phyloP scores from a whole-genome alignment of 192 early-diverging fungal species.

The Coemansia sp. region DNA sequence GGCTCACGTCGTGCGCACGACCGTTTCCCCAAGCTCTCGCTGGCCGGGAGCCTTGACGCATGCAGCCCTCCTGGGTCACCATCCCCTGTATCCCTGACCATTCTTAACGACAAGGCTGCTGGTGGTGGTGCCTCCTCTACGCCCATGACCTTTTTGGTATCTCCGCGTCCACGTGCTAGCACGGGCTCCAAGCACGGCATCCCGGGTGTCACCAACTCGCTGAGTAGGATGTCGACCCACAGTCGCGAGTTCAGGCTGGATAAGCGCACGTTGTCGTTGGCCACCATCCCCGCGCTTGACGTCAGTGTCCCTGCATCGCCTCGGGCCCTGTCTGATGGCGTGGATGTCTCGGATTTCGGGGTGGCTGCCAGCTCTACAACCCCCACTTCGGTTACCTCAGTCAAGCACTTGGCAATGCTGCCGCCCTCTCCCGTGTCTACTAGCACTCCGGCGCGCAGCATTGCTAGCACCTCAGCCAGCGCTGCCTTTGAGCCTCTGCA shows the following conservation, averaged over 20 bases:
- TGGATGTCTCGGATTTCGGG: conserved; percentile 53
- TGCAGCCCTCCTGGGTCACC: conserved; percentile 28
- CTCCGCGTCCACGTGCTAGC: conserved; percentile 41
- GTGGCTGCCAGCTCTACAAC: conserved; percentile 18
- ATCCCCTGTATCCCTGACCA: conserved; percentile 14
- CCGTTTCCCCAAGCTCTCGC: conserved; percentile 35
- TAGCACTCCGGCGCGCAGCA: conserved; percentile 29
- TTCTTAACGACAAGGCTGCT: conserved; percentile 10
- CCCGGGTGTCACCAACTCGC: conserved; percentile 8
- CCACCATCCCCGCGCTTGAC: conserved; percentile 37
- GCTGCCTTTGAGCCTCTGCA: conserved; percentile 31
- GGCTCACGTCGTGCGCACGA: conserved; percentile 24
- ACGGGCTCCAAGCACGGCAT: conserved; percentile 31
- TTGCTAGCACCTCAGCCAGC: conserved; percentile 25
- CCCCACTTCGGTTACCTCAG: not conserved
- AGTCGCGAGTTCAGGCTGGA: conserved; percentile 32
- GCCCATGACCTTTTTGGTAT: conserved; percentile 53
- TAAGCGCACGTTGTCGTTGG: conserved; percentile 39
- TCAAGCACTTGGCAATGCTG: conserved; percentile 12
- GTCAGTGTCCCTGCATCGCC: conserved; percentile 33
- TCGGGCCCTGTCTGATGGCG: conserved; percentile 28
- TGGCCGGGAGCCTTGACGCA: conserved; percentile 15
- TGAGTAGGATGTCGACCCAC: conserved; percentile 19
- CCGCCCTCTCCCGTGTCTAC: conserved; percentile 36
- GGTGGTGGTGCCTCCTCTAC: conserved; percentile 5